These are phyloP conservation scores for Salvia sclarea DNA, from an alignment of 305 asterid genomes.

Conservation along the genomic window DNA sequence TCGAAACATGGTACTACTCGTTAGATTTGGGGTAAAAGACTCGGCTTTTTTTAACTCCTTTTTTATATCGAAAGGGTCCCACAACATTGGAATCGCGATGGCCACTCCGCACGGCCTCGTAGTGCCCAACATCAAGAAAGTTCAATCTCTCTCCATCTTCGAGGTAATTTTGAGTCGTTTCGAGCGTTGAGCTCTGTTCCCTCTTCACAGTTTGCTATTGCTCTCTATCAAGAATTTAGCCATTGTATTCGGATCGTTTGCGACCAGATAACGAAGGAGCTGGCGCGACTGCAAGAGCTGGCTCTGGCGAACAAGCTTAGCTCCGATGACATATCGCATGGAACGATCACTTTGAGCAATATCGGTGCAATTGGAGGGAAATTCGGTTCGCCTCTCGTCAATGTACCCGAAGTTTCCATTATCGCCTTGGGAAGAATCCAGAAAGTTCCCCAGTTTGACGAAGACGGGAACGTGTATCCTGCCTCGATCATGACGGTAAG, in stretches of 20 bases:
- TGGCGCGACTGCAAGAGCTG: slow-evolving; percentile 62
- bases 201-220: neutral
- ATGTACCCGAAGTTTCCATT: slow-evolving; percentile 83
- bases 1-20: neutral
- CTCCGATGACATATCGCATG: slow-evolving; percentile 76
- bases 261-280: slow-evolving; percentile 73
- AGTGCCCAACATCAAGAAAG: slow-evolving; percentile 91
- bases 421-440: slow-evolving; percentile 87
- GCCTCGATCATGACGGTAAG: slow-evolving; percentile 81
- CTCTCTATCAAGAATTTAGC: neutral
- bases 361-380: slow-evolving; percentile 97
- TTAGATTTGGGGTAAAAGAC: neutral
- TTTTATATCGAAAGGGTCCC: slow-evolving; percentile 56
- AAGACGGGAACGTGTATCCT: slow-evolving; percentile 62
- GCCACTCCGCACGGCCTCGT: slow-evolving; percentile 93
- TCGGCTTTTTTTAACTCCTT: neutral
- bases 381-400: slow-evolving; percentile 88
- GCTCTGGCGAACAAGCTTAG: slow-evolving; percentile 83
- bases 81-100: slow-evolving; percentile 95
- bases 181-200: slow-evolving; percentile 10
- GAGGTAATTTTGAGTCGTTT: slow-evolving; percentile 55
- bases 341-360: slow-evolving; percentile 85
- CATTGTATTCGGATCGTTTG: neutral
- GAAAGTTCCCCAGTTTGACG: slow-evolving; percentile 62
- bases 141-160: slow-evolving; percentile 78